These are phyloP conservation scores for Talaromyces trachyspermus DNA, from an alignment of 495 filamentous ascomycete species.

Conservation along the genomic window DNA sequence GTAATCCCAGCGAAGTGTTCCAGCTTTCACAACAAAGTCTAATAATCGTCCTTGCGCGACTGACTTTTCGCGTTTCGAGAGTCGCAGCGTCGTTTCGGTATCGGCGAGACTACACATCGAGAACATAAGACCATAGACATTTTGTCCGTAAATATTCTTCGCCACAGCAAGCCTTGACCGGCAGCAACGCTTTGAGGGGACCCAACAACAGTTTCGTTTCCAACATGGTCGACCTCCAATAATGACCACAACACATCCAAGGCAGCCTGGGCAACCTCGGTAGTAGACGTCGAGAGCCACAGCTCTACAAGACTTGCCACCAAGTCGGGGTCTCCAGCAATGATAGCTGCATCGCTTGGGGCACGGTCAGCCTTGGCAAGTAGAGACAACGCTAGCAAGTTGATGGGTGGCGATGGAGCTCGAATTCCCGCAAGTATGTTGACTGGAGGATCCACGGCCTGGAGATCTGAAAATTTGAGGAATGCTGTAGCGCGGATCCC, in stretches of 20 bases:
- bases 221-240: slow-evolving; percentile 56
- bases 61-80: slow-evolving; percentile 58
- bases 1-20: slow-evolving; percentile 53
- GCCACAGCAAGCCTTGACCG: slow-evolving; percentile 68
- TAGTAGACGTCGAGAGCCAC: slow-evolving; percentile 65
- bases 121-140: slow-evolving; percentile 60
- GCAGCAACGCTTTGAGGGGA: slow-evolving; percentile 18
- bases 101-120: slow-evolving; percentile 48
- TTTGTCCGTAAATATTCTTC: slow-evolving; percentile 58
- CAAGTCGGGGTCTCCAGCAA: slow-evolving; percentile 57
- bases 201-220: slow-evolving; percentile 32
- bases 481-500: slow-evolving; percentile 28
- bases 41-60: slow-evolving; percentile 73
- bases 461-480: slow-evolving; percentile 39
- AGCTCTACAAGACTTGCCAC: slow-evolving; percentile 54
- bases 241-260: slow-evolving; percentile 60
- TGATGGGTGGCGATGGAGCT: slow-evolving; percentile 56
- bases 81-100: slow-evolving; percentile 23
- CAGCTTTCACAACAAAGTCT: slow-evolving; percentile 60
- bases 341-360: slow-evolving; percentile 57
- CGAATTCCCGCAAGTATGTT: slow-evolving; percentile 46
- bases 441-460: slow-evolving; percentile 37
- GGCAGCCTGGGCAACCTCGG: slow-evolving; percentile 67
- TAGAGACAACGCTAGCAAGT: slow-evolving; percentile 61
- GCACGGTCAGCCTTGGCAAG: slow-evolving; percentile 60